phyloP scores from a whole-genome alignment of 1,284 basidiomycete genomes.

The Erythrobasidium hasegawianum region DNA sequence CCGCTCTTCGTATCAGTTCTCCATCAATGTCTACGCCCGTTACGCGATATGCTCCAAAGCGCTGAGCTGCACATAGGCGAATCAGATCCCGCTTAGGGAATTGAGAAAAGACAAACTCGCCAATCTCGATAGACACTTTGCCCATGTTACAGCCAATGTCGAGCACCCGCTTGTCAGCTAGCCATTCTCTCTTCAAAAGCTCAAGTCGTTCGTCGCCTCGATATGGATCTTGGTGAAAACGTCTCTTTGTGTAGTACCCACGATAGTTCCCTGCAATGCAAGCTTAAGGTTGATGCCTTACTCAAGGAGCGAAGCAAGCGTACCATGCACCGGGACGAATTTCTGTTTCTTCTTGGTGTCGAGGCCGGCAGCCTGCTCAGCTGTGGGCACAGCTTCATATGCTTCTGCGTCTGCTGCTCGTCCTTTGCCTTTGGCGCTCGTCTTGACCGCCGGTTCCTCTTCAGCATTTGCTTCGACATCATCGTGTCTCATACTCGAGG shows the following conservation, averaged over 20 bases:
- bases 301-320: not conserved
- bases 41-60: slow-evolving; percentile 59
- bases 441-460: too few relatives aligned
- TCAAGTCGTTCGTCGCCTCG: slow-evolving; percentile 53
- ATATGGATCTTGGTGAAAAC: slow-evolving; percentile 49
- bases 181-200: slow-evolving; percentile 58
- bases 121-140: slow-evolving; percentile 73
- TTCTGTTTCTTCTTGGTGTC: slow-evolving; percentile 15
- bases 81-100: slow-evolving; percentile 11
- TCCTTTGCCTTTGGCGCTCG: not conserved
- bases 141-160: slow-evolving; percentile 82
- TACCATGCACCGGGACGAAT: slow-evolving; percentile 27
- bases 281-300: not conserved
- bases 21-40: slow-evolving; percentile 77
- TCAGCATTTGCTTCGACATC: too few relatives aligned
- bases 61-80: slow-evolving; percentile 57
- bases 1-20: slow-evolving; percentile 63
- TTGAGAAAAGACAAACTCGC: slow-evolving; percentile 49
- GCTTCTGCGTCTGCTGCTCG: slow-evolving; percentile 2
- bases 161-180: slow-evolving; percentile 60
- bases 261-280: slow-evolving; percentile 35
- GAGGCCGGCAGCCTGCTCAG: not conserved
- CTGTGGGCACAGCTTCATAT: not conserved
- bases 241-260: slow-evolving; percentile 70
- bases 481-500: too few relatives aligned